A percentile compares a stretch with the other conserved stretches of the same genome.
Conservation (phyloP, 805 yeast species). For the Zygosaccharomyces gambellarensis region DNA sequence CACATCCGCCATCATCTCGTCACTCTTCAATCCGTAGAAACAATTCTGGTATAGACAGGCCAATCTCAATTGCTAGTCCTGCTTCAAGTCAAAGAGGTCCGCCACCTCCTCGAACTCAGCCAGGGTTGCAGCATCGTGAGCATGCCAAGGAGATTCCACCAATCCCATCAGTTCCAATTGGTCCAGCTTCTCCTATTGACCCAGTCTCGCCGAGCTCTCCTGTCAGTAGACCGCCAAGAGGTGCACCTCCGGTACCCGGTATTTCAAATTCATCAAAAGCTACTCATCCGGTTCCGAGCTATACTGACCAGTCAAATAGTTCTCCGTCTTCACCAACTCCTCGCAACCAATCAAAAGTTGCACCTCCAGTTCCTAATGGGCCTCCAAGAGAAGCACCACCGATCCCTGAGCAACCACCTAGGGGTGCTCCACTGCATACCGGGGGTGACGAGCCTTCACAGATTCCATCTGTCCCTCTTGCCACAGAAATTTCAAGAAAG, state of each 20-base stretch:
- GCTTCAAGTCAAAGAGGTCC: not conserved
- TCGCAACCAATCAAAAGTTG: not conserved
- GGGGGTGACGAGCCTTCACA: not conserved
- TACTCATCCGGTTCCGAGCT: not conserved
- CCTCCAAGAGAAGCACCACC: conserved; percentile 1
- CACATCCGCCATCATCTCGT: conserved; percentile 3
- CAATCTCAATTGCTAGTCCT: not conserved
- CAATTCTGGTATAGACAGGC: not conserved
- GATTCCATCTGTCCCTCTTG: conserved; percentile 4
- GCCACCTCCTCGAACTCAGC: not conserved
- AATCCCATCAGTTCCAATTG: not conserved
- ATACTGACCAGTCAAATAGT: not conserved
- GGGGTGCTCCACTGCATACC: conserved; percentile 8
- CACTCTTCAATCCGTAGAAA: not conserved
- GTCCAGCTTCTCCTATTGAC: not conserved
- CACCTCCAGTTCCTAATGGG: not conserved
- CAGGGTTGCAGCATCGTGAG: not conserved
- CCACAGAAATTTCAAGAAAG: too few relatives aligned
- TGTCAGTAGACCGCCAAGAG: not conserved
- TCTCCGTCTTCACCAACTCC: not conserved
- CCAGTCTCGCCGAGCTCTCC: not conserved
- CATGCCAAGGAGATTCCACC: not conserved
- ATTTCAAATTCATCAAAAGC: not conserved
- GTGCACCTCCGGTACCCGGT: not conserved
- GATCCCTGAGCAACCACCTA: conserved; percentile 17